Base-by-base conservation (phyloP, 225 moss, liverwort and hornwort species). In the Ulota crispa region DNA sequence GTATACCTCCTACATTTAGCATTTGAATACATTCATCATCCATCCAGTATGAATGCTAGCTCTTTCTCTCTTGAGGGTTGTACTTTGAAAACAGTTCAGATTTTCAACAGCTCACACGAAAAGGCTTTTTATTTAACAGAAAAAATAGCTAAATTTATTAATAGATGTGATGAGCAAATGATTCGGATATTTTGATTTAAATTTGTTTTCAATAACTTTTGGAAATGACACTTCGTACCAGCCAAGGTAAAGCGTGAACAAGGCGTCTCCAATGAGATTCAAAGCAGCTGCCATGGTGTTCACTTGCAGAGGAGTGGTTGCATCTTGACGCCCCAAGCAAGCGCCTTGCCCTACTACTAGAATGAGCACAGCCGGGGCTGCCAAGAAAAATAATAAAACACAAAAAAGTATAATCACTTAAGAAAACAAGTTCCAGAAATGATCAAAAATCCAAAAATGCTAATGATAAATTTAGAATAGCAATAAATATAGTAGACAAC, bases 241-340 rank as follows among this genome's bases (percentile, higher is more conserved):
- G 79, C 82, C 88, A 66, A 91, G 87, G 86, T 88, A 89, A 43
- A 95, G 88, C 21, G 95, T 92, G 27, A 95, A 83, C 27, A 92
- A 76, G 69, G 92, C 79, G 53, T 87, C 87, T 75, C 84, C 87
- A 9, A 84, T 2, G 74, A 87, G 42, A 78, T 95, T 95, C 47
- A 93, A 82, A 39, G 73, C 68, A 55, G 95, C 95, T 68, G 95
- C 93, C 83, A 92, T 83, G 66, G 84, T 63, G 83, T 93, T 95
- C 54, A 95, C 78, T 56, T 80, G 77, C 34, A 95, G 82, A 76
- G 93, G 93, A 68, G 93, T 95, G 56, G 74, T 85, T 82, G 93
- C 93, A 83, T 95, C 93, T 85, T 95, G 95, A 80, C 85, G 91
- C 71, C 95, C 95, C 92, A 95, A 80, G 53, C 92, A 92, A 24